Evolutionary conservation across 495 filamentous ascomycete genomes (phyloP).

Genomic region (Neurospora sp.): DNA sequence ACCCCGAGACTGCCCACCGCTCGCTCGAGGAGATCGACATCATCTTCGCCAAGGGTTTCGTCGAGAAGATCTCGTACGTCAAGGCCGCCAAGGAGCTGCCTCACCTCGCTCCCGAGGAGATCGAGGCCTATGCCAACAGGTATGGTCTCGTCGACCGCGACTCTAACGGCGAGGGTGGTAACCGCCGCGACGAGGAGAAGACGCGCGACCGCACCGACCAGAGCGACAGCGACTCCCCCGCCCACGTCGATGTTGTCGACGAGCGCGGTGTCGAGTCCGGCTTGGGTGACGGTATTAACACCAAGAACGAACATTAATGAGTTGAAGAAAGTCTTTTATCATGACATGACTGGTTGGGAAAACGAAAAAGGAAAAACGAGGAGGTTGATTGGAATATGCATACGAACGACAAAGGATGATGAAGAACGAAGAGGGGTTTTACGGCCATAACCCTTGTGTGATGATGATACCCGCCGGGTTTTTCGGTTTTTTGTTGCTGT

Average conservation of each 20-base stretch:
- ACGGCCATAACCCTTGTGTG: not conserved
- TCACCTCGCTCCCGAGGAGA: slow-evolving; percentile 49
- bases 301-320: not conserved
- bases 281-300: slow-evolving; percentile 3
- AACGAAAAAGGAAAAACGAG: not conserved
- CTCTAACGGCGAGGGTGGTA: not conserved
- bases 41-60: slow-evolving; percentile 66
- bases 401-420: not conserved
- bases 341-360: not conserved
- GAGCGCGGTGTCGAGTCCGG: slow-evolving; percentile 8
- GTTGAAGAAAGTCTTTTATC: not conserved
- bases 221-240: slow-evolving; percentile 1
- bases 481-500: not conserved
- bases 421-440: not conserved
- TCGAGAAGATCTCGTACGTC: slow-evolving; percentile 68
- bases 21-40: slow-evolving; percentile 74
- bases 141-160: slow-evolving; percentile 43
- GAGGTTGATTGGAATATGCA: not conserved
- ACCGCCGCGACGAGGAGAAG: slow-evolving; percentile 4
- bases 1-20: slow-evolving; percentile 61
- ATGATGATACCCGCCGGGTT: not conserved
- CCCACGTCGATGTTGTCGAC: slow-evolving; percentile 1
- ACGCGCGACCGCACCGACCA: not conserved
- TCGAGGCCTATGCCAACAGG: slow-evolving; percentile 50
- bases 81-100: slow-evolving; percentile 60